Conservation (phyloP, 768 basidiomycete species). For the Tylopilus cervinicoccineus region DNA sequence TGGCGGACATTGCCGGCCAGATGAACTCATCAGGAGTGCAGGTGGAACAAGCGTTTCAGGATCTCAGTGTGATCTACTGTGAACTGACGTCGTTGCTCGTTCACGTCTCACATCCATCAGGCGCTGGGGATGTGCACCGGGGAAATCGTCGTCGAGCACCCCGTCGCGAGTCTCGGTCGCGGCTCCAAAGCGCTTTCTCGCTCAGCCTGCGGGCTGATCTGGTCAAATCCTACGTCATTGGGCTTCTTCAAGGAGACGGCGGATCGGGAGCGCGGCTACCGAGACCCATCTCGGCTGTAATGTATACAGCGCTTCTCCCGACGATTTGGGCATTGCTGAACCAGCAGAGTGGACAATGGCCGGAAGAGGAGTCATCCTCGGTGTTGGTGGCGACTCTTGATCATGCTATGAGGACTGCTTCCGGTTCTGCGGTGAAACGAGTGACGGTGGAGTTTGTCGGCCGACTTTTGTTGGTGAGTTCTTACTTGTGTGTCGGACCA, state of each 20-base stretch:
- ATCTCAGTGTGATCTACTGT: constrained; percentile 74
- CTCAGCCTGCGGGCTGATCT: constrained; percentile 41
- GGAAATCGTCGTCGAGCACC: constrained; percentile 8
- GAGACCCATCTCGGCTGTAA: constrained; percentile 47
- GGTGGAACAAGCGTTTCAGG: constrained; percentile 64
- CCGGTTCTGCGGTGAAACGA: constrained; percentile 61
- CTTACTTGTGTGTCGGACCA: background rate
- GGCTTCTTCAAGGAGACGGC: constrained; percentile 52
- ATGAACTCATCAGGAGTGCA: constrained; percentile 26
- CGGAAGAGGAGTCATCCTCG: constrained; percentile 18
- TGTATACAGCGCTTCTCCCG: constrained; percentile 69
- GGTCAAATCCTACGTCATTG: constrained; percentile 59
- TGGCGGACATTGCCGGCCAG: background rate
- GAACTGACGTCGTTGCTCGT: constrained; percentile 66
- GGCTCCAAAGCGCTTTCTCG: constrained; percentile 16
- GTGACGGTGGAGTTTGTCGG: constrained; percentile 73
- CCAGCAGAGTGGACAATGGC: constrained; percentile 31
- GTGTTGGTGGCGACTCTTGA: constrained; percentile 55
- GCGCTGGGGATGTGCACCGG: constrained; percentile 2
- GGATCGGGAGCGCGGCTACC: constrained; percentile 40
- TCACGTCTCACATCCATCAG: constrained; percentile 31
- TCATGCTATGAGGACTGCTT: constrained; percentile 57
- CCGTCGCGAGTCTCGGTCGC: constrained; percentile 16
- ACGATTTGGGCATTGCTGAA: constrained; percentile 75
- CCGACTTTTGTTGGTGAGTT: constrained; percentile 60